Conservation (phyloP, 2,329 filamentous ascomycete species). For the Nemania diffusa region DNA sequence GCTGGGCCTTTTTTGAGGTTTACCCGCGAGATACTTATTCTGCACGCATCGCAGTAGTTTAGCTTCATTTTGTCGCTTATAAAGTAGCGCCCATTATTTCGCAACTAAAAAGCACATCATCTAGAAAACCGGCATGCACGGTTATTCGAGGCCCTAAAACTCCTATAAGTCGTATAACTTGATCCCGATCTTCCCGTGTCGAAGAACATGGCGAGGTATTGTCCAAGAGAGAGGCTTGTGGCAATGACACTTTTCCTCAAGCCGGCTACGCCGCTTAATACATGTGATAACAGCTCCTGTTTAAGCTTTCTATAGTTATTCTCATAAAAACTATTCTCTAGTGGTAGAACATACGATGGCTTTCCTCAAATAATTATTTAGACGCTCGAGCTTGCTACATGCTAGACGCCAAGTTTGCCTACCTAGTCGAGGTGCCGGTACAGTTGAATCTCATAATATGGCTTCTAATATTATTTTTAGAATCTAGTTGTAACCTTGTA, state of each 20-base stretch:
- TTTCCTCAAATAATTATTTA: not conserved
- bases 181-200: not conserved
- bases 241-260: too few relatives aligned
- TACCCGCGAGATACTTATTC: not conserved
- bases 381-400: slow-evolving; percentile 10
- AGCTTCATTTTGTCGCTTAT: not conserved
- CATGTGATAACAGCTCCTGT: not conserved
- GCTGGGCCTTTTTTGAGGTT: not conserved
- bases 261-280: not conserved
- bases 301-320: not conserved
- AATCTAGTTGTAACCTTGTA: too few relatives aligned
- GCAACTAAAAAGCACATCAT: not conserved
- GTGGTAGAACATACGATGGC: slow-evolving; percentile 3
- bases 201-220: not conserved
- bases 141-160: not conserved
- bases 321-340: not conserved
- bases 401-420: not conserved
- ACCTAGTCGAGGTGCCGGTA: not conserved
- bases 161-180: not conserved
- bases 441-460: slow-evolving; percentile 12
- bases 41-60: not conserved
- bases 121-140: not conserved
- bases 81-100: not conserved
- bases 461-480: not conserved
- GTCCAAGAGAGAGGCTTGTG: too few relatives aligned